These are phyloP conservation scores for Akanthomyces dipterigenus DNA, from an alignment of 2,329 filamentous ascomycete species.

Conservation along the genomic window DNA sequence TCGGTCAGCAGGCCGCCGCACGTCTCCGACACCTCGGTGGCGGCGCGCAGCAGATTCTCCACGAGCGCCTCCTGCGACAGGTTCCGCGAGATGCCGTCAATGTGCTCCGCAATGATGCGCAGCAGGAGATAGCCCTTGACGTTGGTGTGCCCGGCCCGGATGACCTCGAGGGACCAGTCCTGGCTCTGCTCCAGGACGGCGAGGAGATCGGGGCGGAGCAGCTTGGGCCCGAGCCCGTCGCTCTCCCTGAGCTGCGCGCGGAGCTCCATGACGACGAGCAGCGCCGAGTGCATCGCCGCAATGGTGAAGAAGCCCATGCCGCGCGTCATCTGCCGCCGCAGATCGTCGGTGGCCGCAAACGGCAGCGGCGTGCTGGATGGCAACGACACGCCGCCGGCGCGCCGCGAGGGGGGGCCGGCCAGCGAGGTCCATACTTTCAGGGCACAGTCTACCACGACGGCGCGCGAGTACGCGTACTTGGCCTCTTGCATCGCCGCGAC, in stretches of 20 bases:
- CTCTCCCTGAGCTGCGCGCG: slow-evolving; percentile 34
- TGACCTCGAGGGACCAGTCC: slow-evolving; percentile 30
- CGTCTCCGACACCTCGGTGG: not conserved
- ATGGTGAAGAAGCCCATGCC: slow-evolving; percentile 36
- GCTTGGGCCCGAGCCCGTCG: slow-evolving; percentile 27
- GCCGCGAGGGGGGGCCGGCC: not conserved
- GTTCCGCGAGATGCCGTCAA: slow-evolving; percentile 34
- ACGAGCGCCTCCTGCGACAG: slow-evolving; percentile 26
- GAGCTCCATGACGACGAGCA: slow-evolving; percentile 36
- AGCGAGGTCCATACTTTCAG: slow-evolving; percentile 39
- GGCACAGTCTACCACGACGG: slow-evolving; percentile 39
- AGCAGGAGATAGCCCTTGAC: slow-evolving; percentile 44
- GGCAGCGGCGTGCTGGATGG: not conserved
- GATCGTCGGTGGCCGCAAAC: not conserved
- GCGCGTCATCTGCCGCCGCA: slow-evolving; percentile 28
- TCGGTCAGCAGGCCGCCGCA: not conserved
- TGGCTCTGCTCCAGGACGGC: slow-evolving; percentile 34
- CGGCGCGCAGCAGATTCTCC: slow-evolving; percentile 17
- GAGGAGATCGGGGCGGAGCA: slow-evolving; percentile 35
- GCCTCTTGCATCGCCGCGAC: slow-evolving; percentile 32
- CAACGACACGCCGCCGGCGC: not conserved
- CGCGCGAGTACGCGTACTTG: slow-evolving; percentile 44
- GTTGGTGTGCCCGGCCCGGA: slow-evolving; percentile 48
- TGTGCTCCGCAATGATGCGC: slow-evolving; percentile 30
- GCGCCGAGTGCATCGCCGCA: slow-evolving; percentile 25